phyloP scores from a whole-genome alignment of 805 yeast species.

The Candida easanensis region DNA sequence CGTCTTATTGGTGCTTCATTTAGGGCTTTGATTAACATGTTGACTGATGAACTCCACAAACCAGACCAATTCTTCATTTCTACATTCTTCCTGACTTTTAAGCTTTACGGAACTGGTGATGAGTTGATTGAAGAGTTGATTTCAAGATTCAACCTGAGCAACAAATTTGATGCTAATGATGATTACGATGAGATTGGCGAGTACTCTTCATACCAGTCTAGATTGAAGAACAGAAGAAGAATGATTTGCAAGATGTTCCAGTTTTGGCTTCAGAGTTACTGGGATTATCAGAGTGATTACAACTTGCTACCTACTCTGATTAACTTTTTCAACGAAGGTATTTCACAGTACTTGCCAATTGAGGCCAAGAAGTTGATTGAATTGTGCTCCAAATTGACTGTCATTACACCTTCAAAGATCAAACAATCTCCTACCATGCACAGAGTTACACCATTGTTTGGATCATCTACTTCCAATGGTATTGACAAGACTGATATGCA shows the following conservation, averaged over 20 bases:
- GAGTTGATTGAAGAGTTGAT: slow-evolving; percentile 70
- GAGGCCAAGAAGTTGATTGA: slow-evolving; percentile 64
- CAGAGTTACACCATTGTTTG: slow-evolving; percentile 8
- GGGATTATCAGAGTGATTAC: slow-evolving; percentile 67
- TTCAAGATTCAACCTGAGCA: slow-evolving; percentile 55
- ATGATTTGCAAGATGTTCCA: slow-evolving; percentile 67
- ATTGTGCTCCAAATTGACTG: slow-evolving; percentile 57
- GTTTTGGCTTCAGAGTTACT: slow-evolving; percentile 87
- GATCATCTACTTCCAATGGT: slow-evolving; percentile 2
- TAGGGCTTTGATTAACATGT: slow-evolving; percentile 58
- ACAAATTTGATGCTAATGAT: slow-evolving; percentile 32
- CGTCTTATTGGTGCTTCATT: slow-evolving; percentile 68
- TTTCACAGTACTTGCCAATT: slow-evolving; percentile 57
- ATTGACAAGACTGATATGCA: slow-evolving; percentile 34
- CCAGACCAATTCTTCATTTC: slow-evolving; percentile 69
- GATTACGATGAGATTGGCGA: slow-evolving; percentile 33
- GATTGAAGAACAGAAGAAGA: slow-evolving; percentile 55
- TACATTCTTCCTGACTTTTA: slow-evolving; percentile 73
- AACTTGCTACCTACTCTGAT: slow-evolving; percentile 63
- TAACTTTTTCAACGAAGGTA: slow-evolving; percentile 77
- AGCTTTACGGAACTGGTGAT: slow-evolving; percentile 64
- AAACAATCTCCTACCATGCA: slow-evolving; percentile 19
- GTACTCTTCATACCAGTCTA: slow-evolving; percentile 37
- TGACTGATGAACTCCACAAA: slow-evolving; percentile 62
- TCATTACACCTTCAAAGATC: slow-evolving; percentile 49